phyloP scores from a whole-genome alignment of 2,329 filamentous ascomycete genomes.

The Endothia cerciana region DNA sequence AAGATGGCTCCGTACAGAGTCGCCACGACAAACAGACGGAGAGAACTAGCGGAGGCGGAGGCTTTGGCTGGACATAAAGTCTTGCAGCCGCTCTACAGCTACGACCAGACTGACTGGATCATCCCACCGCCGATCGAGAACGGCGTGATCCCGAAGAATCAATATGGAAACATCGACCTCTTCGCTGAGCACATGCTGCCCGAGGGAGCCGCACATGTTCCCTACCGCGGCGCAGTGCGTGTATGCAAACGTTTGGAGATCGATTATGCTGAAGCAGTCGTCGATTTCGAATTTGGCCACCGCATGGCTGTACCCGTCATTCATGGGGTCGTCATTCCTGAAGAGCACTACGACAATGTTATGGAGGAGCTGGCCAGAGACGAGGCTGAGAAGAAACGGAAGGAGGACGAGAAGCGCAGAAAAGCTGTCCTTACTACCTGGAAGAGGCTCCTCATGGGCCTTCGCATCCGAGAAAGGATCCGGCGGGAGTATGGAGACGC shows the following conservation, averaged over 20 bases:
- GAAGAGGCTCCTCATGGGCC: constrained; percentile 84
- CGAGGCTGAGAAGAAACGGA: constrained; percentile 73
- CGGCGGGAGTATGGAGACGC: constrained; percentile 74
- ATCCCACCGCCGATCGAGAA: constrained; percentile 84
- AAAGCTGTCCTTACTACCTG: constrained; percentile 76
- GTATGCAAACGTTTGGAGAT: constrained; percentile 84
- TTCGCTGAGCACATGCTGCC: constrained; percentile 96
- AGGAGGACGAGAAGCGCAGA: constrained; percentile 82
- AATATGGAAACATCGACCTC: constrained; percentile 94
- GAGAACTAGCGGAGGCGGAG: constrained; percentile 86
- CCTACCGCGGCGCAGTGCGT: constrained; percentile 73
- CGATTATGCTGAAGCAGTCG: constrained; percentile 92
- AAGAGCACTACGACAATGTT: constrained; percentile 74
- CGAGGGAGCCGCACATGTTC: constrained; percentile 76
- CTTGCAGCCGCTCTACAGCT: constrained; percentile 82
- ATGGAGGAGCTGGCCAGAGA: constrained; percentile 80
- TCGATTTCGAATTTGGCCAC: constrained; percentile 94
- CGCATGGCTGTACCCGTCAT: constrained; percentile 93
- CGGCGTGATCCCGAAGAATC: constrained; percentile 89
- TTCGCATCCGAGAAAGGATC: constrained; percentile 81
- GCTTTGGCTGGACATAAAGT: constrained; percentile 80
- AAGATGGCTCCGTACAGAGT: constrained; percentile 90
- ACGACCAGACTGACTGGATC: constrained; percentile 92
- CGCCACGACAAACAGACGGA: constrained; percentile 82
- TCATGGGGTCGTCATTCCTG: constrained; percentile 84